Evolutionary conservation across 2,329 filamentous ascomycete genomes (phyloP).

Genomic region (Sphaerulina vaccinii): DNA sequence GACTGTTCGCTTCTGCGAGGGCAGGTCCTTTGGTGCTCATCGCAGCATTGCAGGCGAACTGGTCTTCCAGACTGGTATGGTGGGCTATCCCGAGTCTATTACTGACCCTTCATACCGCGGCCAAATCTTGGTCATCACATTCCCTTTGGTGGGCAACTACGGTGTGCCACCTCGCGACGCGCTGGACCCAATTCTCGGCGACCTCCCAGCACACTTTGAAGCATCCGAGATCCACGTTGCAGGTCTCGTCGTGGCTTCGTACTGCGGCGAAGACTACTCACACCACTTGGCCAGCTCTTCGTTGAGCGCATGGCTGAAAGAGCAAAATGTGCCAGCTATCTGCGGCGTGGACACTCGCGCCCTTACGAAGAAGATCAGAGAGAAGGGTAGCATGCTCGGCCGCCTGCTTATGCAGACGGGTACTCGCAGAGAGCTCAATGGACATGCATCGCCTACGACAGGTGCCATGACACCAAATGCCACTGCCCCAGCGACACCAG

Average conservation of each 20-base stretch:
- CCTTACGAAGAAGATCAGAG: constrained; percentile 88
- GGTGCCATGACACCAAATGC: constrained; percentile 32
- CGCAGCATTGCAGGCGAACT: constrained; percentile 95
- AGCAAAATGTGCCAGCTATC: constrained; percentile 90
- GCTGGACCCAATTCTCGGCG: constrained; percentile 78
- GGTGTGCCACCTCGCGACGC: constrained; percentile 86
- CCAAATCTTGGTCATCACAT: constrained; percentile 95
- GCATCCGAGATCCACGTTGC: constrained; percentile 89
- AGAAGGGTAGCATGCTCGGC: constrained; percentile 95
- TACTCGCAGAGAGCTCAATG: constrained; percentile 40
- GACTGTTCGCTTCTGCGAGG: constrained; percentile 66
- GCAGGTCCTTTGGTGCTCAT: constrained; percentile 92
- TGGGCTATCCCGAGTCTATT: constrained; percentile 93
- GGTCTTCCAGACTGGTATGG: constrained; percentile 99
- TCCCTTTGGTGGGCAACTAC: constrained; percentile 95
- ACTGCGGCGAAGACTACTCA: constrained; percentile 91
- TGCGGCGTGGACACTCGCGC: constrained; percentile 92
- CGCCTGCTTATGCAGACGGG: constrained; percentile 75
- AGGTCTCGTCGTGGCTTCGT: constrained; percentile 84
- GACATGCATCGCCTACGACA: constrained; percentile 24
- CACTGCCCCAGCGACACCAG: constrained; percentile 42
- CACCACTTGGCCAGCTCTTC: constrained; percentile 91
- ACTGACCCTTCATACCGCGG: constrained; percentile 85
- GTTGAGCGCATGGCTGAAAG: constrained; percentile 91
- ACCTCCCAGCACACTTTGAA: constrained; percentile 91